phyloP scores from a whole-genome alignment of 108 stramenopile genomes.

The Fistulifera pelliculosa region DNA sequence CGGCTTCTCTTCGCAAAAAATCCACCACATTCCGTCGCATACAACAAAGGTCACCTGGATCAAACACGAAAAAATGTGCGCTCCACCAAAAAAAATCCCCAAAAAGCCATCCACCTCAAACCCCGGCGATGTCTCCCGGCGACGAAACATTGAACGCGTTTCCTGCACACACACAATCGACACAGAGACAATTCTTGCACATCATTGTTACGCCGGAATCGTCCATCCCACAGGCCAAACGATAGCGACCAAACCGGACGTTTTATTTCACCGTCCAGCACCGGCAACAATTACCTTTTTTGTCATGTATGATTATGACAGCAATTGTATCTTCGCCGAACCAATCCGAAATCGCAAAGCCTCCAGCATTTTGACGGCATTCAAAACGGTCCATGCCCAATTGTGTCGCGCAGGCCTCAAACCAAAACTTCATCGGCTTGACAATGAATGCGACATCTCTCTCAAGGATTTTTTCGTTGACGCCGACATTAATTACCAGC shows the following conservation, averaged over 20 bases:
- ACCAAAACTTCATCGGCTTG: constrained; percentile 21
- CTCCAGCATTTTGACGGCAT: neutral
- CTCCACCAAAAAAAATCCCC: constrained; percentile 12
- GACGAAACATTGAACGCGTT: neutral
- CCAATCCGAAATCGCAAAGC: constrained; percentile 10
- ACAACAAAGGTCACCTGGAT: constrained; percentile 21
- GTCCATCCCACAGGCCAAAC: constrained; percentile 5
- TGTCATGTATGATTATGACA: constrained; percentile 27
- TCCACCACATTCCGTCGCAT: constrained; percentile 12
- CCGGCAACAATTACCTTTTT: constrained; percentile 23
- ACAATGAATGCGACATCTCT: constrained; percentile 14
- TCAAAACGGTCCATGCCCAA: constrained; percentile 1
- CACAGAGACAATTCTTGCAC: constrained; percentile 7
- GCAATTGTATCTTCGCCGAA: constrained; percentile 19
- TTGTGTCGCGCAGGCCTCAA: constrained; percentile 2
- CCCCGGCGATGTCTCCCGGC: neutral
- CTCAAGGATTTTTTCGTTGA: constrained; percentile 9
- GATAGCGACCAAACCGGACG: constrained; percentile 30
- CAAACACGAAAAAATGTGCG: constrained; percentile 8
- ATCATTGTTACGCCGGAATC: constrained; percentile 11
- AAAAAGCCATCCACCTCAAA: too few species aligned
- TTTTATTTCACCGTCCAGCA: constrained; percentile 16
- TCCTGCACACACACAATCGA: neutral
- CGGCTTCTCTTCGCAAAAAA: neutral
- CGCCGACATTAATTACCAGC: constrained; percentile 12